Conservation (phyloP, 2,329 filamentous ascomycete species). For the Shiraia bambusicola region DNA sequence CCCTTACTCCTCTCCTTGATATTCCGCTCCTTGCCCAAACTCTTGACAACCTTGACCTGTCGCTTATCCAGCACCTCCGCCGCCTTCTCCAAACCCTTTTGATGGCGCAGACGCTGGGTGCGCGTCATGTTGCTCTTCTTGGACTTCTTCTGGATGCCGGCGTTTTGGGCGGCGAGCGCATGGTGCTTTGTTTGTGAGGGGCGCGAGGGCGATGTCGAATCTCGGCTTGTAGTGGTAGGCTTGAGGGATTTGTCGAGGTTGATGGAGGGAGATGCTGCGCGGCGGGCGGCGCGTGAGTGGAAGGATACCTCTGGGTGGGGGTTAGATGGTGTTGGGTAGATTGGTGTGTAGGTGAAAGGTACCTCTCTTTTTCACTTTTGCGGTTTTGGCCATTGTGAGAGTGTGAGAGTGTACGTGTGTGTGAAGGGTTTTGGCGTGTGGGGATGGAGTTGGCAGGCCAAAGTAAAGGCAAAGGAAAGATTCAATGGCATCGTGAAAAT, state of each 20-base stretch:
- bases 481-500: no score
- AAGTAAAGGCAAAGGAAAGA: no score
- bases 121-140: conserved; percentile 51
- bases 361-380: conserved; percentile 51
- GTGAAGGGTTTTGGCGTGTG: not conserved
- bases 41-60: conserved; percentile 58
- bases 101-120: conserved; percentile 54
- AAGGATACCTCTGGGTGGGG: conserved; percentile 57
- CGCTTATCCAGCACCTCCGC: conserved; percentile 57
- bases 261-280: conserved; percentile 69
- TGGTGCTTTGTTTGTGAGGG: conserved; percentile 43
- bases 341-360: conserved; percentile 1
- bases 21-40: conserved; percentile 50
- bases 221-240: conserved; percentile 41
- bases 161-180: conserved; percentile 68
- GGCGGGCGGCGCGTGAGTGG: conserved; percentile 73
- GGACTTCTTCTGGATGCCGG: conserved; percentile 71
- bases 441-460: not conserved
- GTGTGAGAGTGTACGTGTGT: conserved; percentile 1
- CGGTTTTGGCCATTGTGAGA: conserved; percentile 47
- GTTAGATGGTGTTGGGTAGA: conserved; percentile 10
- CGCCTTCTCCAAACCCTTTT: conserved; percentile 54
- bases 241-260: conserved; percentile 72
- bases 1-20: conserved; percentile 51
- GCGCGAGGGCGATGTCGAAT: conserved; percentile 29